Conservation (phyloP, 768 basidiomycete species). For the Sporobolomyces phaffii region DNA sequence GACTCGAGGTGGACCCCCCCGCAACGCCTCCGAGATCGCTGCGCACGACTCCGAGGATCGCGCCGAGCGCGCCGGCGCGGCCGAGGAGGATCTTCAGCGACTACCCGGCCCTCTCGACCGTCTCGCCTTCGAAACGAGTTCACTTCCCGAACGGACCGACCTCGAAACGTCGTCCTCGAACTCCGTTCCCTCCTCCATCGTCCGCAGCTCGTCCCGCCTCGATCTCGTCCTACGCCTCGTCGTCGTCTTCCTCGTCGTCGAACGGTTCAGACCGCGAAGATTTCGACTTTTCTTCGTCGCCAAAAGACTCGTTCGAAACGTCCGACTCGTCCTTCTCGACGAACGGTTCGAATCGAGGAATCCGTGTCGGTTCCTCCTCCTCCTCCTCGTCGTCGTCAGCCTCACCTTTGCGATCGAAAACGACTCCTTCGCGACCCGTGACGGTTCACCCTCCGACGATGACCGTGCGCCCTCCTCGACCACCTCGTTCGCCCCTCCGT, state of each 20-base stretch:
- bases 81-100: slow-evolving; percentile 5
- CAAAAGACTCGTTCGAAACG: slow-evolving; percentile 4
- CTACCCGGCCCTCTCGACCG: background rate
- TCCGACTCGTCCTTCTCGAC: slow-evolving; percentile 1
- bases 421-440: too few species aligned
- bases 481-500: background rate
- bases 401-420: too few species aligned
- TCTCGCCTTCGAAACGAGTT: slow-evolving; percentile 1
- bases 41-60: background rate
- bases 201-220: background rate
- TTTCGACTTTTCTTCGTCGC: slow-evolving; percentile 4
- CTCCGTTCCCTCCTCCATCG: slow-evolving; percentile 6
- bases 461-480: background rate
- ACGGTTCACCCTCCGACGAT: background rate
- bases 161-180: background rate
- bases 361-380: background rate
- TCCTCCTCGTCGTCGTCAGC: too few species aligned
- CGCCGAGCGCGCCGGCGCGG: background rate
- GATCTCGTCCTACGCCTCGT: background rate
- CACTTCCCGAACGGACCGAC: slow-evolving; percentile 8
- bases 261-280: background rate
- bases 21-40: slow-evolving; percentile 5
- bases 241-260: background rate
- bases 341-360: background rate
- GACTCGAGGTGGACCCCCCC: background rate